phyloP scores from a whole-genome alignment of 441 rosid species.

The Jatropha podagrica region DNA sequence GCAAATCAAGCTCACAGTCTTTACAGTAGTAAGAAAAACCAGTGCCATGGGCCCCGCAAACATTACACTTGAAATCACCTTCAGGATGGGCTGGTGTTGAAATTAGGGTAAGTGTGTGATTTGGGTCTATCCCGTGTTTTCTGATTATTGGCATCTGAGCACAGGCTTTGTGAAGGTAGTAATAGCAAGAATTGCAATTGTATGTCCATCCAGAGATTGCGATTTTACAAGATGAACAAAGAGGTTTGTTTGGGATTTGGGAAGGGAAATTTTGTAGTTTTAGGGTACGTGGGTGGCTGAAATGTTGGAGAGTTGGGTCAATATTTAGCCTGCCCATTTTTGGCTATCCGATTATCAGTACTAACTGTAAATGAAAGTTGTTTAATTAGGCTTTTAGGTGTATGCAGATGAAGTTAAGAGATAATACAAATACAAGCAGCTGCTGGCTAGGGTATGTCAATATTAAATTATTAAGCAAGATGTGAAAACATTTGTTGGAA shows the following conservation, averaged over 20 bases:
- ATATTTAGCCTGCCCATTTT: conserved; percentile 10
- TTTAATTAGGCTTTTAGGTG: background rate
- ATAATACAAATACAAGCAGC: background rate
- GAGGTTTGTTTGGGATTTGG: background rate
- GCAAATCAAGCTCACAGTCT: conserved; percentile 3
- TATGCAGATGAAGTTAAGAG: background rate
- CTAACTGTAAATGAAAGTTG: too few relatives aligned
- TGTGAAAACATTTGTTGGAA: background rate
- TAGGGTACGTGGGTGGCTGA: conserved; percentile 13
- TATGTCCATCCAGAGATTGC: conserved; percentile 11
- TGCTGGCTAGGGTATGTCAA: background rate
- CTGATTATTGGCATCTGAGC: conserved; percentile 7
- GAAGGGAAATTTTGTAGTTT: conserved; percentile 3
- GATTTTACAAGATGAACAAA: conserved; percentile 16
- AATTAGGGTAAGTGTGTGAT: background rate
- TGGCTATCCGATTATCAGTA: background rate
- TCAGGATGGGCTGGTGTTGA: background rate
- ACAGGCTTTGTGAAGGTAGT: conserved; percentile 8
- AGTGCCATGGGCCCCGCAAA: background rate
- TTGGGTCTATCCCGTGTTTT: background rate
- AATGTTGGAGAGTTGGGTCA: conserved; percentile 6
- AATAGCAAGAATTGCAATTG: background rate
- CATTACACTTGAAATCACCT: conserved; percentile 13
- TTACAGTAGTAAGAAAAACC: conserved; percentile 11
- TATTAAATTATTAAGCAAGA: background rate